A percentile compares a stretch with the other conserved stretches of the same genome.
These are phyloP conservation scores for Phytophthora cryptogea DNA, from an alignment of 352 stramenopile genomes.

Conservation along the genomic window DNA sequence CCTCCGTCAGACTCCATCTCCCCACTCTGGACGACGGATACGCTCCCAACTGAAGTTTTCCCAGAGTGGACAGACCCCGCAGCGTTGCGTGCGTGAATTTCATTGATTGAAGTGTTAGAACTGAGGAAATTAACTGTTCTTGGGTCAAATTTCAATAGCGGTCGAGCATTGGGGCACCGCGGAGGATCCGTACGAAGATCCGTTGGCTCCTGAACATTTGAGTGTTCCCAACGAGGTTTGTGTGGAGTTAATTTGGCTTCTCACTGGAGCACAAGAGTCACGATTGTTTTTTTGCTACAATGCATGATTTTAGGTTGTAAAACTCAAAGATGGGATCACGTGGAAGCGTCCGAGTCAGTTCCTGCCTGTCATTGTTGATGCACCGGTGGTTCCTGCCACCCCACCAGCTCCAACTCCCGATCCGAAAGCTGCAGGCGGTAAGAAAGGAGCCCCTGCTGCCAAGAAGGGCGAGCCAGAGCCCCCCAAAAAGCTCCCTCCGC, in stretches of 20 bases:
- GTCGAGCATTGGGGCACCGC: slow-evolving; percentile 53
- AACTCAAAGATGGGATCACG: slow-evolving; percentile 20
- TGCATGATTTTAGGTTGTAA: neutral
- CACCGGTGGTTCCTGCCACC: slow-evolving; percentile 11
- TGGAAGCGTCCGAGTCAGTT: slow-evolving; percentile 76
- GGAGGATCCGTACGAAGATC: slow-evolving; percentile 55
- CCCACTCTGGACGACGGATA: slow-evolving; percentile 46
- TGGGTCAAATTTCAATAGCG: slow-evolving; percentile 19
- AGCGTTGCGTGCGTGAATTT: slow-evolving; percentile 25
- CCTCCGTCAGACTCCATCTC: slow-evolving; percentile 40
- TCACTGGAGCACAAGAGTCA: neutral
- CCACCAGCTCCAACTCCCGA: slow-evolving; percentile 20
- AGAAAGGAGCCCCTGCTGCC: slow-evolving; percentile 25
- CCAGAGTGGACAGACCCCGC: slow-evolving; percentile 58
- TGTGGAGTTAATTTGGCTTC: neutral
- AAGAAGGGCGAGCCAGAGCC: slow-evolving; percentile 46
- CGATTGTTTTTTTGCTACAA: too few relatives aligned
- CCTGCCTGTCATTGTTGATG: slow-evolving; percentile 51
- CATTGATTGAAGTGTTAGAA: neutral
- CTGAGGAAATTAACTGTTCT: neutral
- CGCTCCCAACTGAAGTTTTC: slow-evolving; percentile 49
- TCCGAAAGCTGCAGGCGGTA: slow-evolving; percentile 39
- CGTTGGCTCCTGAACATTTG: slow-evolving; percentile 28
- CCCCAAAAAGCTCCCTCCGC: slow-evolving; percentile 43
- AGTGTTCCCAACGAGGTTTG: slow-evolving; percentile 32